Percentiles rank a stretch among this genome's conserved stretches.
Evolutionary conservation across 139 green algal species (phyloP).

Genomic region (Ostreobium quekettii): DNA sequence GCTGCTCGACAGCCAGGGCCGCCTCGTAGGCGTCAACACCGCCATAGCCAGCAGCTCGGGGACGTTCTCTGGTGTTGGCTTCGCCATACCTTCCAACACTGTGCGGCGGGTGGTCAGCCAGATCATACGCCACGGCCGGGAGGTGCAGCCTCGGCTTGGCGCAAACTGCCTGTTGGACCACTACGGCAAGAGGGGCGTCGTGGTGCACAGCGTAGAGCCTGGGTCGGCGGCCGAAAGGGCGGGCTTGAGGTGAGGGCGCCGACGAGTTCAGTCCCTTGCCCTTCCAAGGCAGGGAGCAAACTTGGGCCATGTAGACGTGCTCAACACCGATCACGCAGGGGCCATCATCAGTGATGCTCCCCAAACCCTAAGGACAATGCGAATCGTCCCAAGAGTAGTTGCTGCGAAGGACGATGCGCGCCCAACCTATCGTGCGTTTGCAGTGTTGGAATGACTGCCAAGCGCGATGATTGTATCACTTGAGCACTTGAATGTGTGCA

Average conservation of each 20-base stretch:
- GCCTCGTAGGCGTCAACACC: conserved; percentile 71
- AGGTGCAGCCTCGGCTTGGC: conserved; percentile 46
- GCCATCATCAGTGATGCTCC: too few species aligned
- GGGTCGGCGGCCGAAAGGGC: not conserved
- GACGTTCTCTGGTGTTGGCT: conserved; percentile 47
- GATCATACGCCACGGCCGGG: conserved; percentile 57
- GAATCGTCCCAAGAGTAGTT: too few species aligned
- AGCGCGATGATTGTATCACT: conserved; percentile 35
- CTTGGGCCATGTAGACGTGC: not conserved
- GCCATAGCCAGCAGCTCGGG: conserved; percentile 33
- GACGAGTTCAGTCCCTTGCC: conserved; percentile 1
- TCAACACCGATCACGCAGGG: not conserved
- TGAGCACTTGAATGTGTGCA: conserved; percentile 39
- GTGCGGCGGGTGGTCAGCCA: conserved; percentile 65
- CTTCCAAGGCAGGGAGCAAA: conserved; percentile 12
- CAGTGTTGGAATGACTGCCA: conserved; percentile 9
- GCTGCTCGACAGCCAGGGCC: conserved; percentile 46
- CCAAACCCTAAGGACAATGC: too few species aligned
- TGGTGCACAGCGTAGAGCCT: conserved; percentile 1
- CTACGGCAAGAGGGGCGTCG: conserved; percentile 20
- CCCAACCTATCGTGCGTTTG: not conserved
- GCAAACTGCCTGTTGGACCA: conserved; percentile 22
- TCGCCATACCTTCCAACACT: conserved; percentile 64
- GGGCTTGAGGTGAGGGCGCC: conserved; percentile 24
- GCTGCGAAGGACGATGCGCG: too few species aligned